Percentiles rank a stretch among this genome's conserved stretches.
These are phyloP conservation scores for Darksidea phi DNA, from an alignment of 495 filamentous ascomycete species.

Conservation along the genomic window DNA sequence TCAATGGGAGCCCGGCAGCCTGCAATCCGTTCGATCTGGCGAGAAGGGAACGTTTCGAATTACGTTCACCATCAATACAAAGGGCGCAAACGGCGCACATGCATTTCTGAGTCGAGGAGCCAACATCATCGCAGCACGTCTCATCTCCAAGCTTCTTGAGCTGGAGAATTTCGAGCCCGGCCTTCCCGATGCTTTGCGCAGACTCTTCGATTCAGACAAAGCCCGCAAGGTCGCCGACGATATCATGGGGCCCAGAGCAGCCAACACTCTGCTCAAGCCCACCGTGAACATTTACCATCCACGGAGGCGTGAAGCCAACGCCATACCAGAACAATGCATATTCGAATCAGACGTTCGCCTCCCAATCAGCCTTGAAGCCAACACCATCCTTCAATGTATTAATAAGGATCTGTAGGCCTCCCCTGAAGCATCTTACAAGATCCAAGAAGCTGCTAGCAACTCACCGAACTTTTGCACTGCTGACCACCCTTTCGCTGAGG, in stretches of 20 bases:
- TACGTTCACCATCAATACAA: constrained; percentile 21
- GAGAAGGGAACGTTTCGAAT: constrained; percentile 32
- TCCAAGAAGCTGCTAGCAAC: too few species aligned
- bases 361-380: too few species aligned
- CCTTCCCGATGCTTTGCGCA: neutral
- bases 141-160: constrained; percentile 13
- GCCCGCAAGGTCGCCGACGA: constrained; percentile 23
- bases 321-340: constrained; percentile 21
- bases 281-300: constrained; percentile 30
- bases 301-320: constrained; percentile 31
- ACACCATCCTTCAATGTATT: too few species aligned
- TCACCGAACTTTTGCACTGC: too few species aligned
- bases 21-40: constrained; percentile 27
- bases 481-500: too few species aligned
- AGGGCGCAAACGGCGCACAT: constrained; percentile 25
- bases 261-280: constrained; percentile 22
- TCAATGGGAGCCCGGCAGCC: constrained; percentile 30
- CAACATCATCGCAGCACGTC: constrained; percentile 11
- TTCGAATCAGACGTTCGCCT: constrained; percentile 18
- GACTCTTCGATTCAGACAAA: constrained; percentile 15
- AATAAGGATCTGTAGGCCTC: too few species aligned
- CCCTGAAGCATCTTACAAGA: too few species aligned
- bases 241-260: constrained; percentile 32
- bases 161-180: constrained; percentile 8
- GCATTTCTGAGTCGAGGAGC: constrained; percentile 12